Conservation (phyloP, 31 red algal genomes). For the Endocladia muricata region DNA sequence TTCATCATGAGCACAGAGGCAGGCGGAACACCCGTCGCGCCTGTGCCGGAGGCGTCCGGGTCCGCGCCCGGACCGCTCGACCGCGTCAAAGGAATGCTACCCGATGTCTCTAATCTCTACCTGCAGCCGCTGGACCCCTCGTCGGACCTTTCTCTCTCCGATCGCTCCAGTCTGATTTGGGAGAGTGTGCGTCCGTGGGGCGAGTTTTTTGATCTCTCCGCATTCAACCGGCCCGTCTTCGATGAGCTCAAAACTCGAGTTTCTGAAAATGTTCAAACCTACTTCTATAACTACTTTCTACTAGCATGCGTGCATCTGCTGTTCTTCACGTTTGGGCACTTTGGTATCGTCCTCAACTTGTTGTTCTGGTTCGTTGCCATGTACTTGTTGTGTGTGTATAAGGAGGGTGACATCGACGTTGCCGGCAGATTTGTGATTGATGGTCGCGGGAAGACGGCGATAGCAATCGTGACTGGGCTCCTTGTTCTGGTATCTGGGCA, state of each 20-base stretch:
- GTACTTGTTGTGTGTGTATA: constrained; percentile 27
- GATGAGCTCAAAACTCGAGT: constrained; percentile 38
- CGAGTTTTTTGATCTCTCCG: constrained; percentile 77
- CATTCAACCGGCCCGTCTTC: constrained; percentile 64
- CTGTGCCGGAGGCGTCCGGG: too few species aligned
- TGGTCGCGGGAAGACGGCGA: constrained; percentile 29
- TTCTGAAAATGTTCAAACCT: constrained; percentile 73
- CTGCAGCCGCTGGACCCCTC: constrained; percentile 65
- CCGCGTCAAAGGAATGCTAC: constrained; percentile 8
- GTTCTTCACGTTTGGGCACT: constrained; percentile 49
- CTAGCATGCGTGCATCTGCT: constrained; percentile 43
- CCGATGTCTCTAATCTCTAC: constrained; percentile 51
- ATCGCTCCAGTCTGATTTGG: constrained; percentile 50
- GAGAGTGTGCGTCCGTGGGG: constrained; percentile 73
- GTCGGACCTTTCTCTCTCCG: constrained; percentile 57
- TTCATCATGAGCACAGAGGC: too few species aligned
- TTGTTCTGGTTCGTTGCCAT: constrained; percentile 16
- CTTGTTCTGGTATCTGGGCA: constrained; percentile 56
- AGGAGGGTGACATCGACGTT: constrained; percentile 44
- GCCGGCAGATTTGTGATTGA: constrained; percentile 26
- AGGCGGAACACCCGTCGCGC: too few species aligned
- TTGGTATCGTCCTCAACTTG: constrained; percentile 28
- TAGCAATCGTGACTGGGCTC: constrained; percentile 36
- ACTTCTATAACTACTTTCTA: constrained; percentile 90
- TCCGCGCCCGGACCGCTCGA: too few species aligned